phyloP scores from a whole-genome alignment of 768 basidiomycete species.

The Rhodotorula toruloides region DNA sequence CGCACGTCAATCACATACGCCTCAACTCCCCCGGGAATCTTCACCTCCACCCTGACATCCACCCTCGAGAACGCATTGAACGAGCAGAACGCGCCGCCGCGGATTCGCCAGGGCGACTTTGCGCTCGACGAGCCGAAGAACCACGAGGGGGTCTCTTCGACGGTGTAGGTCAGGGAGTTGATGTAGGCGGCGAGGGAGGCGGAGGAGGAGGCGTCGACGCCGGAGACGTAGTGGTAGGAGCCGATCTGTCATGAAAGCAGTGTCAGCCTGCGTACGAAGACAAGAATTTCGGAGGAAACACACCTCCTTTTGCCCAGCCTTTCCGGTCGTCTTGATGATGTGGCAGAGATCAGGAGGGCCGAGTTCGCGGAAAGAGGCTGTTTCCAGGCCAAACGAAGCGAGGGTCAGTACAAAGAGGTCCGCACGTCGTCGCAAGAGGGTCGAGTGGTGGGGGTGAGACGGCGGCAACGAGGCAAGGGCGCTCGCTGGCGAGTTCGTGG shows the following conservation, averaged over 20 bases:
- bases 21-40: constrained; percentile 93
- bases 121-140: constrained; percentile 62
- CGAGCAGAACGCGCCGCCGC: constrained; percentile 87
- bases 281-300: not conserved
- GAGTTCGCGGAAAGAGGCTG: constrained; percentile 92
- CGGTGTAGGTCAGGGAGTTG: constrained; percentile 92
- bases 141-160: constrained; percentile 88
- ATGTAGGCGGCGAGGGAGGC: constrained; percentile 97
- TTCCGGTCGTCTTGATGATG: constrained; percentile 84
- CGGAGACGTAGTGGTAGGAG: constrained; percentile 95
- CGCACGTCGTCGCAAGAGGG: constrained; percentile 23
- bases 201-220: constrained; percentile 97
- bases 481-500: not conserved
- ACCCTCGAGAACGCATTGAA: constrained; percentile 98
- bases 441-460: not conserved
- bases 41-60: constrained; percentile 94
- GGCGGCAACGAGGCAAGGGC: not conserved
- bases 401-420: constrained; percentile 17
- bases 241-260: constrained; percentile 58
- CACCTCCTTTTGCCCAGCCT: constrained; percentile 79
- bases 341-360: constrained; percentile 96
- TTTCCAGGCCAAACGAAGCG: too few relatives aligned
- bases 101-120: constrained; percentile 73
- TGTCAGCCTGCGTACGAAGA: not conserved
- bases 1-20: constrained; percentile 90